Base-by-base conservation (phyloP, 768 basidiomycete genomes). In the Krasilnikovozyma curviuscula region DNA sequence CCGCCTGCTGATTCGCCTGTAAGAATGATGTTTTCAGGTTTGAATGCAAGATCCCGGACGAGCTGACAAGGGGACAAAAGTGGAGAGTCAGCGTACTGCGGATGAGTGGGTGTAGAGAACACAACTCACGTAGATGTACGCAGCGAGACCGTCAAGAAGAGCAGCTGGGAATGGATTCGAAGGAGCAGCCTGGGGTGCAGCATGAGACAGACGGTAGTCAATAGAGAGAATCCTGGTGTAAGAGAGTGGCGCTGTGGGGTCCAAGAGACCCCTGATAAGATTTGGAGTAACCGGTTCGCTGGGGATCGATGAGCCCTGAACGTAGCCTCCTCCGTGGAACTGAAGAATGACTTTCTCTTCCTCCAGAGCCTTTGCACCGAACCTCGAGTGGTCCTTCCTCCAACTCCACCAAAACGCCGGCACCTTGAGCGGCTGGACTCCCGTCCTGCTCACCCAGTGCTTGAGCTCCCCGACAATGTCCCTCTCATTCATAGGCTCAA, bases 1-100 rank as follows among this genome's bases (percentile, higher is more conserved):
- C 70, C 83, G 3, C 83, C 82, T 0, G 82, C 80, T 1, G 79
- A 83, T 59, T 85, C 81, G 3, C 82, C 83, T 18, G 68, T 68
- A 19, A 83, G 42, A 46, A 81, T 68, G 57, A 85, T 77, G 55
- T 80, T 65, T 16, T 16, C 9, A 30, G 16, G 28, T 23, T 5
- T 14, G 16, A 18, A 23, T 24, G 28, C 32, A 9, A 40, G 38
- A 28, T 3, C 16, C 16, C 23, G 25, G 10, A 13, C 28, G 4
- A 24, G 44, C 30, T 18, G 4, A 37, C n/a, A 1, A 13, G 25
- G 7, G 12, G 25, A 14, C 19, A 29, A 43, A 43, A 43, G 25
- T 27, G 24, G 16, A 23, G 39, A 21, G 12, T 14, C 16, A 10
- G 12, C 10, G 16, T 10, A 40, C 12, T 21, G 39, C 16, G 24